Conservation (phyloP, 2,329 filamentous ascomycete species). For the Sclerotinia sclerotiorum region DNA sequence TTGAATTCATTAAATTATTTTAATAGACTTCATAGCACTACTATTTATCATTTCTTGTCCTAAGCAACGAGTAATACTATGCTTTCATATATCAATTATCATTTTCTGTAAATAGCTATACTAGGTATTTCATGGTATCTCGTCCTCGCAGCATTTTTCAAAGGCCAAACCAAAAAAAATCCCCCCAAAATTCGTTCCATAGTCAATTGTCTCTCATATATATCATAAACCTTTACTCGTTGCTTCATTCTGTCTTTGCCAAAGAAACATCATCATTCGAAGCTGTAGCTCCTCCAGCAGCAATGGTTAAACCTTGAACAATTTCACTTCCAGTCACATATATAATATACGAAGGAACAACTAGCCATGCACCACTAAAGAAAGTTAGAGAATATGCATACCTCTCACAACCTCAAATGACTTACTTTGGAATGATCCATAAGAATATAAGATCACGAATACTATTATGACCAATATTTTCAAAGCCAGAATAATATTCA, state of each 20-base stretch:
- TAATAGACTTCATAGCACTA: background rate
- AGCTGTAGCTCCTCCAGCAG: constrained; percentile 37
- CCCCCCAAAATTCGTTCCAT: background rate
- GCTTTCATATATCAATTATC: background rate
- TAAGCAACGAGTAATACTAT: too few relatives aligned
- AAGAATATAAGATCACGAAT: constrained; percentile 52
- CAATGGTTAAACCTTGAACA: constrained; percentile 54
- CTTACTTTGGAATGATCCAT: constrained; percentile 68
- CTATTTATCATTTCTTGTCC: background rate
- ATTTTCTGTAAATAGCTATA: background rate
- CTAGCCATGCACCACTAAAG: constrained; percentile 60
- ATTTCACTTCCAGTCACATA: constrained; percentile 62
- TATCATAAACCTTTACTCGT: background rate
- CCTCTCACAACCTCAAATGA: constrained; percentile 20
- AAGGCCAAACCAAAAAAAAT: background rate
- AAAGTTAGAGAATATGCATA: constrained; percentile 22
- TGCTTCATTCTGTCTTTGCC: constrained; percentile 28
- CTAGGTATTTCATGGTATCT: background rate
- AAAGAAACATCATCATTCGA: constrained; percentile 33
- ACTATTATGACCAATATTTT: constrained; percentile 63
- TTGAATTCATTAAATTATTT: background rate
- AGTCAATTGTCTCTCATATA: background rate
- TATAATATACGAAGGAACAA: constrained; percentile 62
- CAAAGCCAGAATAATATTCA: constrained; percentile 60
- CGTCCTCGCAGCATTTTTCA: background rate